These are phyloP conservation scores for Collariella sp. DNA, from an alignment of 495 filamentous ascomycete genomes.

Conservation along the genomic window DNA sequence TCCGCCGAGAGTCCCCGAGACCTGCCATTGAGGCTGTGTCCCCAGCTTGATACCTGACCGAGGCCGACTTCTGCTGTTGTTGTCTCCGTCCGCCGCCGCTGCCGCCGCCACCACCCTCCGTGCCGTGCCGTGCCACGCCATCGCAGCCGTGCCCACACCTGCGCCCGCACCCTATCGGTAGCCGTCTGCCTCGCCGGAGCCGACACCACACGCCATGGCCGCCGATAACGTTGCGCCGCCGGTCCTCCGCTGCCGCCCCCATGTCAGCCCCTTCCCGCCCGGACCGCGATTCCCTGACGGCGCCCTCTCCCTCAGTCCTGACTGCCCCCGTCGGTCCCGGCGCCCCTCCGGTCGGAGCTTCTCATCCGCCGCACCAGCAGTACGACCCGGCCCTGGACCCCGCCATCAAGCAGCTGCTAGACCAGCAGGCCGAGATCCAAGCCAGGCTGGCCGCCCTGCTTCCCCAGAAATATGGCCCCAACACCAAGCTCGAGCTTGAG, in stretches of 20 bases:
- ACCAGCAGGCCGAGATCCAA: constrained; percentile 44
- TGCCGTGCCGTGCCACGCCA: constrained; percentile 8
- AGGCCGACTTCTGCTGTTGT: not conserved
- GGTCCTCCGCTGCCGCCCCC: constrained; percentile 16
- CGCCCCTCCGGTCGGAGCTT: constrained; percentile 1
- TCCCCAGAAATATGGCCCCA: constrained; percentile 37
- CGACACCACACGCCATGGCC: constrained; percentile 17
- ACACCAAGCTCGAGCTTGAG: constrained; percentile 37
- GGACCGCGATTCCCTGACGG: constrained; percentile 24
- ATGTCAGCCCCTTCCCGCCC: constrained; percentile 14
- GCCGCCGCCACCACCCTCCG: too few species aligned
- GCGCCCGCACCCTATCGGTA: not conserved
- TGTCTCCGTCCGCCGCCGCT: not conserved
- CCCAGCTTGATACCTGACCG: not conserved
- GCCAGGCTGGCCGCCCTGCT: constrained; percentile 38
- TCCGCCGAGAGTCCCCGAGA: not conserved
- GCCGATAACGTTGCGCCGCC: constrained; percentile 21
- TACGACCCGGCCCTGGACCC: constrained; percentile 38
- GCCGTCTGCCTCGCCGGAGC: not conserved
- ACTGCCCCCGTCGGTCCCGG: constrained; percentile 12
- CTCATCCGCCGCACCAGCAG: not conserved
- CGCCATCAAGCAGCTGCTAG: constrained; percentile 38
- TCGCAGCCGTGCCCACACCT: not conserved
- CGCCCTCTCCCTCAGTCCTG: constrained; percentile 16
- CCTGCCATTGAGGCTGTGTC: not conserved